Conservation (phyloP, 1,139 yeast species). For the Pichia sp. region DNA sequence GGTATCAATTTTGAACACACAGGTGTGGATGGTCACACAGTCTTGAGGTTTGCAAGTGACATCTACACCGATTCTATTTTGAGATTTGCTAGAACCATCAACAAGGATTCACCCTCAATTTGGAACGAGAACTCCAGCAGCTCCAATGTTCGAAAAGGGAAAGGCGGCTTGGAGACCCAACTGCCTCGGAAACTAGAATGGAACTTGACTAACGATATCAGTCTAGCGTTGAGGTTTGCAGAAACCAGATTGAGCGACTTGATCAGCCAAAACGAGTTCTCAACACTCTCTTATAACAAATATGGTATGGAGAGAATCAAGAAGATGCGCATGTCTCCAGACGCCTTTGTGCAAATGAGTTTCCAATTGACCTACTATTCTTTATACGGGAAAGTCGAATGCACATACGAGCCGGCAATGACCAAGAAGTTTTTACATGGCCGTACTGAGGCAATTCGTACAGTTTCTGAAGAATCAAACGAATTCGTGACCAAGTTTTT, state of each 20-base stretch:
- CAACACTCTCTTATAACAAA: constrained; percentile 66
- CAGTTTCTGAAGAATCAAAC: constrained; percentile 78
- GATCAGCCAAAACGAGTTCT: constrained; percentile 85
- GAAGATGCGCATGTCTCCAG: constrained; percentile 85
- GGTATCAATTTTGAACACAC: constrained; percentile 94
- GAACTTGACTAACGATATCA: constrained; percentile 73
- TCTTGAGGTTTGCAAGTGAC: constrained; percentile 79
- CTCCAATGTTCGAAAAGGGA: background rate
- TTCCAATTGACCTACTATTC: constrained; percentile 93
- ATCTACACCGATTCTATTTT: constrained; percentile 87
- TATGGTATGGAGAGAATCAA: constrained; percentile 80
- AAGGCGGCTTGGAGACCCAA: background rate
- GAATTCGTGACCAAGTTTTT: constrained; percentile 81
- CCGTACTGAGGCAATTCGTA: constrained; percentile 85
- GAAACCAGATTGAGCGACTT: constrained; percentile 85
- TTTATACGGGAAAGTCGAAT: constrained; percentile 85
- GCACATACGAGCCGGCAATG: constrained; percentile 96
- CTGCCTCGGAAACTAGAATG: constrained; percentile 82
- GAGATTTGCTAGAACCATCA: constrained; percentile 79
- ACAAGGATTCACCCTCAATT: constrained; percentile 73
- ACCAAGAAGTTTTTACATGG: constrained; percentile 84
- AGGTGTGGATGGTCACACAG: constrained; percentile 95
- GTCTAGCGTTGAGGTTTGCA: constrained; percentile 80
- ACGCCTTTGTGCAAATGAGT: constrained; percentile 91
- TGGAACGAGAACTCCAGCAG: constrained; percentile 41